Base-by-base conservation (phyloP, 2,329 filamentous ascomycete species). In the Colletotrichum sp. region DNA sequence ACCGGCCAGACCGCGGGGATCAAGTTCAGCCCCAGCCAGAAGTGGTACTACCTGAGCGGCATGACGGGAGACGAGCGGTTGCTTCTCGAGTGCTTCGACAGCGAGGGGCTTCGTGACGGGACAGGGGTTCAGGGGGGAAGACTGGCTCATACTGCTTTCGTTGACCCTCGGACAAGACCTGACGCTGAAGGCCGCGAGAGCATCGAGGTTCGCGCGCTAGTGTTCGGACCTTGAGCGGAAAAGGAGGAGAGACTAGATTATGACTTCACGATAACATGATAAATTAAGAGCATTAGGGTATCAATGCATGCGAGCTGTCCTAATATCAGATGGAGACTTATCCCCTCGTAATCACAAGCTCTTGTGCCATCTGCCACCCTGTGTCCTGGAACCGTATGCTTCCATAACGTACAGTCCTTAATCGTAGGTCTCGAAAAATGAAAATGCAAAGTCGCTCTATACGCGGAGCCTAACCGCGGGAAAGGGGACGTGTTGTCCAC, bases 161-260 rank as follows among this genome's bases (percentile, higher is more conserved):
- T 88, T 51, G 93, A 98, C 81, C 93, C 94, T 3, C 86, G 92
- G 73, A 95, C 93, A 1, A 90, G 91, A 4, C 84, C 87, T 21
- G 93, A 92, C 59, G 94, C 93, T 6, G 91, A 92, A 76, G 90
- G 90, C 0, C 89, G 95, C 76, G 94, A 98, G 86, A 98, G 95
- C 81, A 98, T 98, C 81, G 96, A 98, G 83, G 94, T 98, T 18
- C 89, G 96, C 78, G 92, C 94, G 43, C 86, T 98, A 82, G 93
- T 98, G 0, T 98, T 98, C 87, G 94, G 93, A 1, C 86, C 87
- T 16, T 89, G 24, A n/a, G n/a, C 16, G 9, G 21, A 7, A 16
- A 62, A 31, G 15, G 15, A 34, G 66, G 18, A 13, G 18, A 31
- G 13, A n/a, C 3, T 43, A 55, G 27, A 24, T 72, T 24, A 64